Conservation (phyloP, 306 rosid genomes). For the Geum urbanum region DNA sequence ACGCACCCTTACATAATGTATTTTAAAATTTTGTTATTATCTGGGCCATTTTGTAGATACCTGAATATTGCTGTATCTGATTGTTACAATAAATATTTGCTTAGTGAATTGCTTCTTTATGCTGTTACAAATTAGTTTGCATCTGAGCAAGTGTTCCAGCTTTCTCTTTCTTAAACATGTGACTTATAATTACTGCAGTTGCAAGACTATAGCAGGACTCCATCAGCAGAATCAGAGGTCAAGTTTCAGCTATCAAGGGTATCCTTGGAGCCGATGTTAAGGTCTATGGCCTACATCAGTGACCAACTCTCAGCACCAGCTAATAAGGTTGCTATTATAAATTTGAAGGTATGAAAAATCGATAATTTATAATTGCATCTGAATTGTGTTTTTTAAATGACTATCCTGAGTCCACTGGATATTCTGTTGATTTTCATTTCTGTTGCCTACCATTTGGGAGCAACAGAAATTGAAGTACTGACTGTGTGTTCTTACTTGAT, state of each 20-base stretch:
- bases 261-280: conserved; percentile 83
- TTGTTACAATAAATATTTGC: neutral
- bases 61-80: neutral
- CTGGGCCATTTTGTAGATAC: neutral
- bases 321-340: conserved; percentile 91
- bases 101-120: neutral
- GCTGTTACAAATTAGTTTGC: conserved; percentile 18
- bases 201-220: conserved; percentile 70
- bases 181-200: conserved; percentile 48
- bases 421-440: neutral
- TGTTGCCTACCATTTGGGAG: neutral
- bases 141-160: neutral
- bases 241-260: conserved; percentile 82
- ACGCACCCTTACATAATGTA: neutral
- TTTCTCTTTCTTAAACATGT: conserved; percentile 10
- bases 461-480: neutral
- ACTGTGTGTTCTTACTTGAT: neutral
- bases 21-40: neutral
- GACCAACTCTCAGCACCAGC: conserved; percentile 90
- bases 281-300: conserved; percentile 85
- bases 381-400: conserved; percentile 1
- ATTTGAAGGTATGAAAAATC: conserved; percentile 57
- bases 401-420: neutral
- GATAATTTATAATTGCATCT: conserved; percentile 11
- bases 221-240: conserved; percentile 78